Evolutionary conservation across 768 basidiomycete species (phyloP).

Genomic region (Gloeopeniophorella convolvens): DNA sequence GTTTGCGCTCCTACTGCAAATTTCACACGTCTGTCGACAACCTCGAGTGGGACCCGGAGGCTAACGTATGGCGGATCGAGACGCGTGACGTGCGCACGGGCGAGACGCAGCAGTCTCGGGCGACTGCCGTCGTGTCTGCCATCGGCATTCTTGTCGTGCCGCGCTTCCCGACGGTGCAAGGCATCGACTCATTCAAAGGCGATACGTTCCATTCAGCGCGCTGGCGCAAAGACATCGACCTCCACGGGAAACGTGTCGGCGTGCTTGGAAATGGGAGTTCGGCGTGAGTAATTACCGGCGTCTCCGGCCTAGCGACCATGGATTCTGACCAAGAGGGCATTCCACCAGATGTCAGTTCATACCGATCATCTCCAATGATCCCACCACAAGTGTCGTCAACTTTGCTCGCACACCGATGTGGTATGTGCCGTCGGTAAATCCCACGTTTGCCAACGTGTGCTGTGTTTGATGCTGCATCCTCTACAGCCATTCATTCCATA

Average conservation of each 20-base stretch:
- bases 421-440: slow-evolving; percentile 41
- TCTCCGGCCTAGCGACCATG: too few relatives aligned
- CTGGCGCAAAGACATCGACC: slow-evolving; percentile 47
- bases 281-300: slow-evolving; percentile 29
- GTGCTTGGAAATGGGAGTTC: slow-evolving; percentile 60
- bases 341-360: too few relatives aligned
- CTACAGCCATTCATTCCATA: slow-evolving; percentile 31
- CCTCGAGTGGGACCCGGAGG: slow-evolving; percentile 25
- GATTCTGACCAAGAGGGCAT: slow-evolving; percentile 37
- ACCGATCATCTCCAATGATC: slow-evolving; percentile 43
- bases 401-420: slow-evolving; percentile 52
- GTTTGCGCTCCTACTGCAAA: slow-evolving; percentile 18
- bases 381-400: slow-evolving; percentile 44
- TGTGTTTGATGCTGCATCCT: not conserved
- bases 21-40: slow-evolving; percentile 25
- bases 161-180: slow-evolving; percentile 24
- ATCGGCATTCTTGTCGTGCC: slow-evolving; percentile 25
- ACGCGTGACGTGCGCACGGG: slow-evolving; percentile 19
- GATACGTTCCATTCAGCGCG: slow-evolving; percentile 48
- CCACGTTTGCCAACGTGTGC: not conserved
- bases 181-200: slow-evolving; percentile 38
- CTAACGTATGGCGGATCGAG: slow-evolving; percentile 24
- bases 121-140: slow-evolving; percentile 28
- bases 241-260: slow-evolving; percentile 47
- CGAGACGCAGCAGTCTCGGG: slow-evolving; percentile 7